Percentiles rank a stretch among this genome's conserved stretches.
Conservation (phyloP, 306 rosid species). For the Datisca glomerata region DNA sequence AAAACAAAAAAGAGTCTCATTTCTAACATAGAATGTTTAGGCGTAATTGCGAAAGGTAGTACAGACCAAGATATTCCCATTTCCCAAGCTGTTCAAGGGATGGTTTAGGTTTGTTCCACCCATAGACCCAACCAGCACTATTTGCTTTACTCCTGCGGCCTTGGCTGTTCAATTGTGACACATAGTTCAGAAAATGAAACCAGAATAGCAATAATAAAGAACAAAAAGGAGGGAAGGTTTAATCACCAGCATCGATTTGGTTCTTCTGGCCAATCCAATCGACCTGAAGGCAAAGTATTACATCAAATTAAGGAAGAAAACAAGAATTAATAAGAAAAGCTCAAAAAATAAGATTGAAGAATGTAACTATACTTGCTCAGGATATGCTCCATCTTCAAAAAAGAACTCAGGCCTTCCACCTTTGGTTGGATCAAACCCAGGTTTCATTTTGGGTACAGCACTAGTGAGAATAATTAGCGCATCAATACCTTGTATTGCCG, state of each 20-base stretch:
- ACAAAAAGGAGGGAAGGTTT: slow-evolving; percentile 4
- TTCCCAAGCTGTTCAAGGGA: slow-evolving; percentile 77
- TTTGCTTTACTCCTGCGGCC: slow-evolving; percentile 89
- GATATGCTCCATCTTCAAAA: slow-evolving; percentile 75
- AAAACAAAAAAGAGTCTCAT: neutral
- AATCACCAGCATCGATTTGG: slow-evolving; percentile 82
- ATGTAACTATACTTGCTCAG: slow-evolving; percentile 59
- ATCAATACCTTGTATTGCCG: slow-evolving; percentile 74
- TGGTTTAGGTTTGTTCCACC: slow-evolving; percentile 73
- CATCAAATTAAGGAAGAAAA: slow-evolving; percentile 6
- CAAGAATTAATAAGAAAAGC: neutral
- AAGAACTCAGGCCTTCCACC: slow-evolving; percentile 88
- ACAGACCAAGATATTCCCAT: slow-evolving; percentile 90
- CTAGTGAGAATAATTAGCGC: slow-evolving; percentile 84
- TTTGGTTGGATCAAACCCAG: slow-evolving; percentile 80
- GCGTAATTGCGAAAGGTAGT: slow-evolving; percentile 4
- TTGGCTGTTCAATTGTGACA: slow-evolving; percentile 43
- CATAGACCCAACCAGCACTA: slow-evolving; percentile 95
- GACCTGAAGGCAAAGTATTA: slow-evolving; percentile 36
- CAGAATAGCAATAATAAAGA: neutral
- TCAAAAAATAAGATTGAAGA: neutral
- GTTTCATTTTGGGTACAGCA: slow-evolving; percentile 72
- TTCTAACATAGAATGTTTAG: too few species aligned
- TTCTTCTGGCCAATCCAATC: slow-evolving; percentile 97
- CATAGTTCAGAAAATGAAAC: slow-evolving; percentile 10